Evolutionary conservation across 2,329 filamentous ascomycete species (phyloP), one percentile per base, ranked within the genome.

Genomic region (Scedosporium aurantiacum): DNA sequence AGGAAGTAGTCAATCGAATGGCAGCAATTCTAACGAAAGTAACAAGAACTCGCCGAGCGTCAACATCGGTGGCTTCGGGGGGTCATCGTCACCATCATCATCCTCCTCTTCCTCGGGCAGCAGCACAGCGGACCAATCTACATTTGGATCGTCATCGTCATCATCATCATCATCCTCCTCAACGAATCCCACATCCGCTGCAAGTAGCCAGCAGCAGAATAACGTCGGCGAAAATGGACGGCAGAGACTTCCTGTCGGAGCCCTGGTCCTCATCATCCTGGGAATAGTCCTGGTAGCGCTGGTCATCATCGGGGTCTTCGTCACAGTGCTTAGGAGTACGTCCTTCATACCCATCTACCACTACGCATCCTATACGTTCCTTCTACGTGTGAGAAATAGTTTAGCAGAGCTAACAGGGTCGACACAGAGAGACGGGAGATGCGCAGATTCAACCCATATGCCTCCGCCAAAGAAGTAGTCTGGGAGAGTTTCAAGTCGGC

Each of bases 401-500:
- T 37, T 37, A 37, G 2, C 2, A 12, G 32, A 37, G 4, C 28
- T 41, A 40, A 41, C 32, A 3, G 32, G 1, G 55, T 2, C 32
- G 8, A 37, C 8, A 40, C 4, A 14, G 16, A 23, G 21, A 60
- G 58, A 60, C 12, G 52, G 5, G 43, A 50, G 16, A 32, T 25
- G 40, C 32, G 37, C 41, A 16, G 28, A 21, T 18, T n/a, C 32
- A 37, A 18, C 43, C 14, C 21, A 25, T 14, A 25, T 25, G 6
- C 52, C n/a, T 18, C 41, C 27, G 23, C 37, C 27, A 50, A 52
- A 10, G 14, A 50, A n/a, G 58, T 52, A 14, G 25, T 52, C 18
- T 60, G 58, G 58, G 50, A 54, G 58, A 52, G 58, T 21, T 37
- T 60, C 43, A 50, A 60, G 41, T 28, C 28, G 2, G 28, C 18